A percentile compares a stretch with the other conserved stretches of the same genome.
Evolutionary conservation across 495 filamentous ascomycete species (phyloP).

Genomic region (Penicillium alfredii): DNA sequence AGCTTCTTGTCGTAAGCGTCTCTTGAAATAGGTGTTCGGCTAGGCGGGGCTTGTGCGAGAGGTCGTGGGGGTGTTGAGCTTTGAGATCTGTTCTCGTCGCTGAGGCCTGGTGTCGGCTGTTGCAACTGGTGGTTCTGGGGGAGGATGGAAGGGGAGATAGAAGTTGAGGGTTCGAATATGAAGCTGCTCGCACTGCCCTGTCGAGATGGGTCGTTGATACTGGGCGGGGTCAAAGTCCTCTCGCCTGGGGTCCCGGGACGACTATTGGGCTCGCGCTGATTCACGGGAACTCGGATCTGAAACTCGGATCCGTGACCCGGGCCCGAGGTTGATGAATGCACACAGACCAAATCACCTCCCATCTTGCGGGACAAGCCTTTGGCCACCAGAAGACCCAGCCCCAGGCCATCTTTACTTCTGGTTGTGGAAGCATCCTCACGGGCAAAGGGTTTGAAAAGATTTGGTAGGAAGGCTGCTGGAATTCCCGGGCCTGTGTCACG

Average conservation of each 20-base stretch:
- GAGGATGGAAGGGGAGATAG: slow-evolving; percentile 16
- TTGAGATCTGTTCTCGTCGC: slow-evolving; percentile 26
- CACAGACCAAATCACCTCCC: slow-evolving; percentile 65
- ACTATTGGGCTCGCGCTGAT: slow-evolving; percentile 39
- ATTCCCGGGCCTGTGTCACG: slow-evolving; percentile 71
- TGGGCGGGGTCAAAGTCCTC: slow-evolving; percentile 24
- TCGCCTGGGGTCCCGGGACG: slow-evolving; percentile 36
- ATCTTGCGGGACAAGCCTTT: slow-evolving; percentile 72
- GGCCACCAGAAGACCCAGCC: slow-evolving; percentile 68
- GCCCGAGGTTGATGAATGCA: slow-evolving; percentile 62
- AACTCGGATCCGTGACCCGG: slow-evolving; percentile 68
- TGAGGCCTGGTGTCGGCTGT: slow-evolving; percentile 30
- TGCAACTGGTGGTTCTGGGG: slow-evolving; percentile 24
- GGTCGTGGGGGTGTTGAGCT: slow-evolving; percentile 25
- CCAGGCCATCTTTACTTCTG: slow-evolving; percentile 65
- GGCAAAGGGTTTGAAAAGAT: slow-evolving; percentile 70
- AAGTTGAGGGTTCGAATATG: slow-evolving; percentile 16
- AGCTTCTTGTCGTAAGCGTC: slow-evolving; percentile 40
- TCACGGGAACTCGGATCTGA: slow-evolving; percentile 62
- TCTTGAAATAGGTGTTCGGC: slow-evolving; percentile 18
- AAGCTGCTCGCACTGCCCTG: slow-evolving; percentile 22
- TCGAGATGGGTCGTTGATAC: slow-evolving; percentile 17
- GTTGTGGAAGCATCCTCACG: slow-evolving; percentile 69
- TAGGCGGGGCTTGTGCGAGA: slow-evolving; percentile 12
- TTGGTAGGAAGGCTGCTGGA: slow-evolving; percentile 59